Conservation (phyloP, 805 yeast genomes). For the Barnettozyma populi region DNA sequence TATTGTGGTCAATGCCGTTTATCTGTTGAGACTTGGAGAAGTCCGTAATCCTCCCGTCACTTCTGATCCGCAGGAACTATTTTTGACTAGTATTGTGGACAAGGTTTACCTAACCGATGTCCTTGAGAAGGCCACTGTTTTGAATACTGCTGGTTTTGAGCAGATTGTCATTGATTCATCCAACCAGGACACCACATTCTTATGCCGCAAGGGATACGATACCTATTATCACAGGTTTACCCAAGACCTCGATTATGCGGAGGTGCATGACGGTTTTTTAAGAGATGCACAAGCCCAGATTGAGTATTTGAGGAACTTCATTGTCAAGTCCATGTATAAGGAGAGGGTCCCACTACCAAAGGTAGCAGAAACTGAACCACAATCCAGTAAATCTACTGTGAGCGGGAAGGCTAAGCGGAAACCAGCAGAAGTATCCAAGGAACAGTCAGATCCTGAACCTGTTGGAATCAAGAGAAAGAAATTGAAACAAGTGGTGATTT, state of each 20-base stretch:
- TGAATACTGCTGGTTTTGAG: slow-evolving; percentile 32
- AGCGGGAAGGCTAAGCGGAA: not conserved
- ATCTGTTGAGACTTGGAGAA: slow-evolving; percentile 41
- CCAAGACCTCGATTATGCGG: slow-evolving; percentile 19
- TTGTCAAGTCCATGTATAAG: slow-evolving; percentile 11
- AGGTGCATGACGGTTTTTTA: slow-evolving; percentile 15
- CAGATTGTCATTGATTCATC: slow-evolving; percentile 33
- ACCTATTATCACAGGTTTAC: slow-evolving; percentile 26
- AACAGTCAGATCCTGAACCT: slow-evolving; percentile 1
- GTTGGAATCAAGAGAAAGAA: not conserved
- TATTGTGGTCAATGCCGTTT: slow-evolving; percentile 43
- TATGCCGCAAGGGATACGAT: slow-evolving; percentile 31
- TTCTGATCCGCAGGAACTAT: slow-evolving; percentile 40
- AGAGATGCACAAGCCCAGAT: slow-evolving; percentile 25
- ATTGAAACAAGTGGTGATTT: slow-evolving; percentile 7
- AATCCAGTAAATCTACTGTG: not conserved
- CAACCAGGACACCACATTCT: slow-evolving; percentile 27
- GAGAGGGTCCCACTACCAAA: slow-evolving; percentile 8
- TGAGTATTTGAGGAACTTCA: slow-evolving; percentile 21
- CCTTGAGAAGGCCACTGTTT: slow-evolving; percentile 38
- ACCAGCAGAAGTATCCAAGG: not conserved
- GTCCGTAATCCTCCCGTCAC: slow-evolving; percentile 27
- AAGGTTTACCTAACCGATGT: slow-evolving; percentile 40
- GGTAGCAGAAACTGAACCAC: not conserved
- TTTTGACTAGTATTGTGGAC: slow-evolving; percentile 46